Evolutionary conservation across 768 basidiomycete genomes (phyloP).

Genomic region (Pholiota conissans): DNA sequence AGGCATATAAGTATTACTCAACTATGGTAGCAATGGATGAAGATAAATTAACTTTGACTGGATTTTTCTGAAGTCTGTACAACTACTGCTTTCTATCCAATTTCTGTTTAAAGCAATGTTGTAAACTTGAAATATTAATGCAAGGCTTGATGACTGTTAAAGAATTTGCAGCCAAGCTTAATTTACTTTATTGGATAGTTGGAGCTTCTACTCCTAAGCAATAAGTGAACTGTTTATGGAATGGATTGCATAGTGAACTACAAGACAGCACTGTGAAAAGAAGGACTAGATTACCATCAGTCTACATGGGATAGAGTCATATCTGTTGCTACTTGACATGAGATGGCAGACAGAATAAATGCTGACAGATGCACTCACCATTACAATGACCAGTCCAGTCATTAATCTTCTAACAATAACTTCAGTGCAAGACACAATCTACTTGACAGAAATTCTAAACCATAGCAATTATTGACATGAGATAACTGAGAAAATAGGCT

Average conservation of each 20-base stretch:
- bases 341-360: neutral
- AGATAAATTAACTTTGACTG: slow-evolving; percentile 18
- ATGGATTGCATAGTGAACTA: slow-evolving; percentile 23
- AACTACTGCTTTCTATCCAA: slow-evolving; percentile 33
- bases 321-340: neutral
- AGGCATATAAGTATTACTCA: slow-evolving; percentile 29
- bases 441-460: too few relatives aligned
- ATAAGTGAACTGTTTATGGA: slow-evolving; percentile 33
- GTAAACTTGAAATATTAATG: slow-evolving; percentile 17
- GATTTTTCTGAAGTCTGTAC: slow-evolving; percentile 30
- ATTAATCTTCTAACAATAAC: too few relatives aligned
- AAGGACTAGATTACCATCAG: slow-evolving; percentile 25
- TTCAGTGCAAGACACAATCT: too few relatives aligned
- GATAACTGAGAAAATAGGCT: too few relatives aligned
- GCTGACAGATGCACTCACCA: too few relatives aligned
- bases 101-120: slow-evolving; percentile 22
- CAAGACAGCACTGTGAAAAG: slow-evolving; percentile 28
- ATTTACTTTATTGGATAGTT: slow-evolving; percentile 32
- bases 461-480: too few relatives aligned
- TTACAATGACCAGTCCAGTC: too few relatives aligned
- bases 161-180: slow-evolving; percentile 33
- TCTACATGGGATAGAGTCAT: slow-evolving; percentile 20
- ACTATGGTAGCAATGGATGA: slow-evolving; percentile 16
- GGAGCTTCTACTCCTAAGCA: slow-evolving; percentile 27
- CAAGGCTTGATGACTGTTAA: slow-evolving; percentile 29